Conservation (phyloP, 192 early-diverging fungal genomes). For the Linnemannia hyalina region DNA sequence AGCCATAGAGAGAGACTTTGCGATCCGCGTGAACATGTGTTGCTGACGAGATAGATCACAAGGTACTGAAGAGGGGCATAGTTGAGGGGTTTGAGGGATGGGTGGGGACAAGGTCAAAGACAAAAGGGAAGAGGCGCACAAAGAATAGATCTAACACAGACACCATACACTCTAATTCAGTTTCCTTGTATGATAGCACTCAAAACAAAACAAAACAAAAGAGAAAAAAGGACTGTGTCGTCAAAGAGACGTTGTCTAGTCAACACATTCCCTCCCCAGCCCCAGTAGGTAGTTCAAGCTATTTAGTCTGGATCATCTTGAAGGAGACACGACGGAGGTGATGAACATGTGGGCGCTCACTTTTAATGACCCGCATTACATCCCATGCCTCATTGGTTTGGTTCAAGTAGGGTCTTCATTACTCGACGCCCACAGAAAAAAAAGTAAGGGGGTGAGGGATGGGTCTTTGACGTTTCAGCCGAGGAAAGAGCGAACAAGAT, state of each 20-base stretch:
- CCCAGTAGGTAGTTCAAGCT: too few relatives aligned
- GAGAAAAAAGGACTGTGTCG: neutral
- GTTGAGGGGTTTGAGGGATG: too few relatives aligned
- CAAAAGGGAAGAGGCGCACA: neutral
- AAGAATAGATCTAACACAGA: neutral
- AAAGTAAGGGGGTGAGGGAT: neutral
- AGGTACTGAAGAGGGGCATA: neutral
- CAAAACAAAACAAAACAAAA: neutral
- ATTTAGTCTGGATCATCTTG: too few relatives aligned
- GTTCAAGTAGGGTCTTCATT: neutral
- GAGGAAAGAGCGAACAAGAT: neutral
- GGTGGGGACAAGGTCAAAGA: neutral
- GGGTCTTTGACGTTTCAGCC: neutral
- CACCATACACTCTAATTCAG: neutral
- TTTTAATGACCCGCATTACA: too few relatives aligned
- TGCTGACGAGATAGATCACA: conserved; percentile 8
- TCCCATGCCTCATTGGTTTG: too few relatives aligned
- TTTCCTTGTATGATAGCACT: neutral
- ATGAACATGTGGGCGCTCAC: too few relatives aligned
- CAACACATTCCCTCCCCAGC: too few relatives aligned
- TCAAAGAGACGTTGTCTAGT: neutral
- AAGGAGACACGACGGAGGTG: too few relatives aligned
- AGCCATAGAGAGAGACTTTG: neutral
- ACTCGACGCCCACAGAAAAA: neutral
- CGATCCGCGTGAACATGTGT: conserved; percentile 4